Percentiles rank a stretch among this genome's conserved stretches.
These are phyloP conservation scores for Climacium dendroides DNA, from an alignment of 225 moss, liverwort and hornwort genomes.

Conservation along the genomic window DNA sequence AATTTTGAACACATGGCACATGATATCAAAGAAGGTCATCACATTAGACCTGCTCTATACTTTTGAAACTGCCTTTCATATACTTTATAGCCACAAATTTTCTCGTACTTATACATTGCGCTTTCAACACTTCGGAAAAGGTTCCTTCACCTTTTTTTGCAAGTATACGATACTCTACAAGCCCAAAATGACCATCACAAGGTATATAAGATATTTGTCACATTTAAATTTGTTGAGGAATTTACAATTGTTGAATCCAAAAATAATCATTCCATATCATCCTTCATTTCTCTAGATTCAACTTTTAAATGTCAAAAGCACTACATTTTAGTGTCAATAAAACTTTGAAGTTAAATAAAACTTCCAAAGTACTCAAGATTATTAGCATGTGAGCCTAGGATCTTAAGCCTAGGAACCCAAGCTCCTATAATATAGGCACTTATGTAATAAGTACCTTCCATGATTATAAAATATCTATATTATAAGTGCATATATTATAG, in stretches of 20 bases:
- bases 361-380: too few species aligned
- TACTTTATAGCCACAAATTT: slow-evolving; percentile 81
- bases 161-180: slow-evolving; percentile 64
- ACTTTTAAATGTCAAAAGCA: neutral
- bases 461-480: too few species aligned
- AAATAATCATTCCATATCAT: neutral
- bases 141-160: slow-evolving; percentile 77
- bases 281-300: neutral
- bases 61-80: slow-evolving; percentile 76
- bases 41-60: slow-evolving; percentile 42
- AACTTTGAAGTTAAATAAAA: neutral
- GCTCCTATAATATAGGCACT: too few species aligned
- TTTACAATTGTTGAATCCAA: neutral
- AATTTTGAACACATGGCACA: neutral
- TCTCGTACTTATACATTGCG: slow-evolving; percentile 68
- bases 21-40: neutral
- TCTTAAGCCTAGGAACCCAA: too few species aligned
- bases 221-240: neutral
- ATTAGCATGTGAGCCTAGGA: too few species aligned
- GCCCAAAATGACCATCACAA: neutral
- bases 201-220: neutral
- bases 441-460: too few species aligned
- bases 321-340: neutral
- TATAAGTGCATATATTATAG: too few species aligned
- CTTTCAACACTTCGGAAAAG: slow-evolving; percentile 82